phyloP scores from a whole-genome alignment of 345 rosid genomes.

The Bruguiera parviflora region DNA sequence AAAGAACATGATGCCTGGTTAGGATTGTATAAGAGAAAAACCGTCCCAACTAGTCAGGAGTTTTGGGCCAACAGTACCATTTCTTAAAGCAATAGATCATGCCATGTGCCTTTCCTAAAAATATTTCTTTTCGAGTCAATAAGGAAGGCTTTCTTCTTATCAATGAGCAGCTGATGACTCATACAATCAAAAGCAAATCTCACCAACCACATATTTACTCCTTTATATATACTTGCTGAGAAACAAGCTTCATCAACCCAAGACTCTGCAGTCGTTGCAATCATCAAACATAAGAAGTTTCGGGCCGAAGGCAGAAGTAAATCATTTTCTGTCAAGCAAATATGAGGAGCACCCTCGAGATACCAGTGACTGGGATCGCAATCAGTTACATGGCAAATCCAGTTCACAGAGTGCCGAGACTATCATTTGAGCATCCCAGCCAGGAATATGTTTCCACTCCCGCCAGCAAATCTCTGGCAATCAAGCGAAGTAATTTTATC shows the following conservation, averaged over 20 bases:
- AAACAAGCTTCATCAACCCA: slow-evolving; percentile 10
- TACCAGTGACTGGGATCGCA: slow-evolving; percentile 27
- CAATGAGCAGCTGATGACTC: slow-evolving; percentile 33
- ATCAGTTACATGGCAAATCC: slow-evolving; percentile 19
- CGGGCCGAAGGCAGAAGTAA: not conserved
- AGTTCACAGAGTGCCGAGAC: slow-evolving; percentile 32
- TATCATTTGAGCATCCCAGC: slow-evolving; percentile 26
- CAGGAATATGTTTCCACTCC: slow-evolving; percentile 36
- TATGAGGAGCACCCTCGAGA: slow-evolving; percentile 30
- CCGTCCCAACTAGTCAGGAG: slow-evolving; percentile 18
- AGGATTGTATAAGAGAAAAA: slow-evolving; percentile 1
- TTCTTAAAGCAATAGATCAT: slow-evolving; percentile 19
- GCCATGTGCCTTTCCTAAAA: slow-evolving; percentile 7
- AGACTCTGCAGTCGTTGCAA: not conserved
- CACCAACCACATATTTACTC: slow-evolving; percentile 4
- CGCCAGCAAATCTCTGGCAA: slow-evolving; percentile 24
- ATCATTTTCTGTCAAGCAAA: not conserved
- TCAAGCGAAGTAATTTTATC: slow-evolving; percentile 33
- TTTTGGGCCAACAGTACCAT: slow-evolving; percentile 1
- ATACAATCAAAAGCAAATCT: slow-evolving; percentile 26
- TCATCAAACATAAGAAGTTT: not conserved
- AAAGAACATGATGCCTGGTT: not conserved
- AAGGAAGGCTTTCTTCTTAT: slow-evolving; percentile 14
- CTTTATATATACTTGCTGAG: slow-evolving; percentile 17
- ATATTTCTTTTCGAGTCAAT: slow-evolving; percentile 7